Evolutionary conservation across 2,329 filamentous ascomycete genomes (phyloP).

Genomic region (Mollisia scopiformis): DNA sequence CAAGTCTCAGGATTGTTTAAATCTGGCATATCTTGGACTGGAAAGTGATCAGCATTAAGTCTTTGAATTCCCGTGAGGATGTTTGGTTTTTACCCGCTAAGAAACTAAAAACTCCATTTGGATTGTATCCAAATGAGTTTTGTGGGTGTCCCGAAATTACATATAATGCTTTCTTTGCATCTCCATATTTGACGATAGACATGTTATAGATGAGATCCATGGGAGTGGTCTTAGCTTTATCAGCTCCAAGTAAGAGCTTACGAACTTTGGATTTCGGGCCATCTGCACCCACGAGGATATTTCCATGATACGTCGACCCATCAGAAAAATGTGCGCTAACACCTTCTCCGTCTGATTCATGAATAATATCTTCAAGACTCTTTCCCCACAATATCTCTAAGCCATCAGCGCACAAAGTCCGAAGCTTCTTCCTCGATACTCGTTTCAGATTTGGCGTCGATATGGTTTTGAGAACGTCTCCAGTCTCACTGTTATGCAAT

Average conservation of each 20-base stretch:
- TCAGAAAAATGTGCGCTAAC: slow-evolving; percentile 16
- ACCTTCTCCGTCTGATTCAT: slow-evolving; percentile 15
- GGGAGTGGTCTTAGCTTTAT: slow-evolving; percentile 22
- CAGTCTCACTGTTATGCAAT: background rate
- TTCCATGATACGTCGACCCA: slow-evolving; percentile 2
- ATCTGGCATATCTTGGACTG: slow-evolving; percentile 7
- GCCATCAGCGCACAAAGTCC: slow-evolving; percentile 15
- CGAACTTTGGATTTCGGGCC: slow-evolving; percentile 18
- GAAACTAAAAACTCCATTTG: slow-evolving; percentile 9
- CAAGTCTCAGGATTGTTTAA: slow-evolving; percentile 3
- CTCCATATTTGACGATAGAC: slow-evolving; percentile 13
- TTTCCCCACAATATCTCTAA: slow-evolving; percentile 16
- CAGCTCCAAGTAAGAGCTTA: slow-evolving; percentile 5
- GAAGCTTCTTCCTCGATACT: slow-evolving; percentile 23
- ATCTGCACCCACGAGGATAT: slow-evolving; percentile 14
- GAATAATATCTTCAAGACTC: slow-evolving; percentile 8
- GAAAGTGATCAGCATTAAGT: background rate
- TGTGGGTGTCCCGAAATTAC: slow-evolving; percentile 14
- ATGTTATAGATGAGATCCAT: slow-evolving; percentile 17
- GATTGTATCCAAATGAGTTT: slow-evolving; percentile 14
- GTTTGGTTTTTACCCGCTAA: no score
- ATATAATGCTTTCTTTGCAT: slow-evolving; percentile 15
- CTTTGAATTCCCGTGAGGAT: no score
- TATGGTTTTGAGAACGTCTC: slow-evolving; percentile 16
- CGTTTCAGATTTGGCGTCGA: slow-evolving; percentile 15